A percentile compares a stretch with the other conserved stretches of the same genome.
These are phyloP conservation scores for Elsinoe ampelina DNA, from an alignment of 2,329 filamentous ascomycete genomes.

Conservation along the genomic window DNA sequence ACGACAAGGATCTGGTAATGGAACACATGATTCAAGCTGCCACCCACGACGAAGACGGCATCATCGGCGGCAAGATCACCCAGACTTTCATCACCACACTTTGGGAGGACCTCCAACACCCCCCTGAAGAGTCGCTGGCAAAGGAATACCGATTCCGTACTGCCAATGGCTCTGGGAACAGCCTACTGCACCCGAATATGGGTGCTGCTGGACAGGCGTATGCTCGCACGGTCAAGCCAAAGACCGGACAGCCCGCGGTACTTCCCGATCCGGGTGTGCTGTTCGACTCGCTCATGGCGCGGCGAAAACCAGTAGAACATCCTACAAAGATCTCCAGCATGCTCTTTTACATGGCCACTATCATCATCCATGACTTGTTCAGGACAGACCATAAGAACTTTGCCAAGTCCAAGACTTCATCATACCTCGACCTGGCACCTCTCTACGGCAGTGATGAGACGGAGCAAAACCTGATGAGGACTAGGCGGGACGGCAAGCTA, in stretches of 20 bases:
- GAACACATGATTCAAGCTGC: constrained; percentile 46
- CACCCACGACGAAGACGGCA: constrained; percentile 33
- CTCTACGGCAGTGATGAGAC: constrained; percentile 62
- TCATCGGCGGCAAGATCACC: constrained; percentile 34
- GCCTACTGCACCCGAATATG: constrained; percentile 52
- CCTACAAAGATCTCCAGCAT: constrained; percentile 65
- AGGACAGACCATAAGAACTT: constrained; percentile 54
- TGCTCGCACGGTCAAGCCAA: constrained; percentile 55
- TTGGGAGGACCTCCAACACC: constrained; percentile 41
- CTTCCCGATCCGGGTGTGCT: constrained; percentile 57
- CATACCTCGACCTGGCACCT: constrained; percentile 64
- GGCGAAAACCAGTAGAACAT: constrained; percentile 54
- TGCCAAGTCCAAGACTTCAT: constrained; percentile 58
- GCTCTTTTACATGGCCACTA: constrained; percentile 64
- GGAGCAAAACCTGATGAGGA: constrained; percentile 57
- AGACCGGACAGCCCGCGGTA: constrained; percentile 47
- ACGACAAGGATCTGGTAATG: constrained; percentile 56
- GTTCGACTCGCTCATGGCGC: constrained; percentile 59
- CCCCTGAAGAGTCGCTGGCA: constrained; percentile 36
- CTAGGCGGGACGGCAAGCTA: constrained; percentile 56
- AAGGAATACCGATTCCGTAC: constrained; percentile 39
- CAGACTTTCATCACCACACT: constrained; percentile 37
- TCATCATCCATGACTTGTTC: constrained; percentile 56
- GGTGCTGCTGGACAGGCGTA: constrained; percentile 59
- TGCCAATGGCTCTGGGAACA: constrained; percentile 45